These are phyloP conservation scores for Geotrichum cucujoidarum DNA, from an alignment of 1,139 yeast genomes.

Conservation along the genomic window DNA sequence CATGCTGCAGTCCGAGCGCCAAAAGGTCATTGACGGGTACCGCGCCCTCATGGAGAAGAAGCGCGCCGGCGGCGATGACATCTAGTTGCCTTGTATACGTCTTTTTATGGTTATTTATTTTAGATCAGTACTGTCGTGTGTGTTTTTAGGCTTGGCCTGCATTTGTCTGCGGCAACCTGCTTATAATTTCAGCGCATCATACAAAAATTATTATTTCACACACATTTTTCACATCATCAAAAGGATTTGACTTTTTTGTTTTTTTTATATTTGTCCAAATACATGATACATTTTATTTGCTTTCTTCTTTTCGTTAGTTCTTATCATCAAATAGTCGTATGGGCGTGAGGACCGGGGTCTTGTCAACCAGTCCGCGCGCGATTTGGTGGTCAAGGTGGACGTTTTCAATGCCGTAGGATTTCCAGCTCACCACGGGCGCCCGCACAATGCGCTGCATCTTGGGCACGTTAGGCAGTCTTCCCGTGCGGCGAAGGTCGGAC, in stretches of 20 bases:
- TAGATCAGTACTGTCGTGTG: too few species aligned
- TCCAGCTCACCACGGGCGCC: constrained; percentile 14
- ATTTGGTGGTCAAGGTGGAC: constrained; percentile 10
- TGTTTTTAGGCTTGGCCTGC: too few species aligned
- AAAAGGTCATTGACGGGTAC: constrained; percentile 36
- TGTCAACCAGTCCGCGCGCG: constrained; percentile 10
- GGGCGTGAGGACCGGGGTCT: constrained; percentile 9
- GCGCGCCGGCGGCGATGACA: constrained; percentile 15
- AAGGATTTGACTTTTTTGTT: neutral
- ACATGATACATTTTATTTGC: constrained; percentile 18
- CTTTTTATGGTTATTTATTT: too few species aligned
- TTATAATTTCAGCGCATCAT: too few species aligned
- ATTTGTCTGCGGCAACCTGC: too few species aligned
- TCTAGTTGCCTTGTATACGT: neutral
- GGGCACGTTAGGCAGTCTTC: constrained; percentile 18
- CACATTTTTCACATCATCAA: neutral
- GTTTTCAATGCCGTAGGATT: constrained; percentile 10
- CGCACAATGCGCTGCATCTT: constrained; percentile 17
- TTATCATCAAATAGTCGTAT: constrained; percentile 13
- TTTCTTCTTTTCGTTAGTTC: constrained; percentile 16
- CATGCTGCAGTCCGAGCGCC: constrained; percentile 38
- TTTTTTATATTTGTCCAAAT: neutral
- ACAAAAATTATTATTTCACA: neutral
- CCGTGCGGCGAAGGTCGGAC: constrained; percentile 23
- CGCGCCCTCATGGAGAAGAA: constrained; percentile 32